Evolutionary conservation across 768 basidiomycete genomes (phyloP).

Genomic region (Cubamyces sp.): DNA sequence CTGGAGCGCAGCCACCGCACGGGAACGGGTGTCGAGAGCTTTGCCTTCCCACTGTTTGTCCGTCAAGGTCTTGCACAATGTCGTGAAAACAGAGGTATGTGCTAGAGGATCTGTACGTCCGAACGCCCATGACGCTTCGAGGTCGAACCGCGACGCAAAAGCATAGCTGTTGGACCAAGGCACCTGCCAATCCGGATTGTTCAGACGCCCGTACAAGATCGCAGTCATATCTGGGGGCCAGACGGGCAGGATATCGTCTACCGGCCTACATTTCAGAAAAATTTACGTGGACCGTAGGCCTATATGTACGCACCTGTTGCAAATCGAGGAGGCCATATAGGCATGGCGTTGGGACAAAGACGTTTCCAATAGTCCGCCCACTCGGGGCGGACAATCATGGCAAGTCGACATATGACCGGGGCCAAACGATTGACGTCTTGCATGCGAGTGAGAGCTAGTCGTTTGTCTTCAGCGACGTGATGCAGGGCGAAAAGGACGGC

Average conservation of each 20-base stretch:
- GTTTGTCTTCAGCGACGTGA: slow-evolving; percentile 72
- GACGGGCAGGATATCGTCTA: slow-evolving; percentile 59
- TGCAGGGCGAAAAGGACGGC: slow-evolving; percentile 77
- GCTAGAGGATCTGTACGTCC: slow-evolving; percentile 62
- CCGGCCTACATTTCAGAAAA: not conserved
- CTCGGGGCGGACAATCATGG: slow-evolving; percentile 69
- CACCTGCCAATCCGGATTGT: slow-evolving; percentile 70
- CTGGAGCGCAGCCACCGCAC: slow-evolving; percentile 67
- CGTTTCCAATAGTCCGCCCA: slow-evolving; percentile 96
- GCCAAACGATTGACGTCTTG: slow-evolving; percentile 59
- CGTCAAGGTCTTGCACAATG: slow-evolving; percentile 61
- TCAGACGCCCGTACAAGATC: slow-evolving; percentile 57
- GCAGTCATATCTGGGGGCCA: slow-evolving; percentile 80
- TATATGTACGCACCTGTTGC: slow-evolving; percentile 41
- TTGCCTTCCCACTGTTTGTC: slow-evolving; percentile 43
- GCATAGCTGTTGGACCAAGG: slow-evolving; percentile 45
- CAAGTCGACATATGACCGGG: slow-evolving; percentile 65
- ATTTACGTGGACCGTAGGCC: not conserved
- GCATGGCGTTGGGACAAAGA: slow-evolving; percentile 63
- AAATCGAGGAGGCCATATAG: slow-evolving; percentile 60
- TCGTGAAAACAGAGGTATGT: slow-evolving; percentile 53
- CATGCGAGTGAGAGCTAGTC: slow-evolving; percentile 60
- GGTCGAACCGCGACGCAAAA: slow-evolving; percentile 51
- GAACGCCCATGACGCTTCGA: slow-evolving; percentile 60
- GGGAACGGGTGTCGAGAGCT: slow-evolving; percentile 54